phyloP scores from a whole-genome alignment of 2,329 filamentous ascomycete genomes.

The Ascochyta lentis region DNA sequence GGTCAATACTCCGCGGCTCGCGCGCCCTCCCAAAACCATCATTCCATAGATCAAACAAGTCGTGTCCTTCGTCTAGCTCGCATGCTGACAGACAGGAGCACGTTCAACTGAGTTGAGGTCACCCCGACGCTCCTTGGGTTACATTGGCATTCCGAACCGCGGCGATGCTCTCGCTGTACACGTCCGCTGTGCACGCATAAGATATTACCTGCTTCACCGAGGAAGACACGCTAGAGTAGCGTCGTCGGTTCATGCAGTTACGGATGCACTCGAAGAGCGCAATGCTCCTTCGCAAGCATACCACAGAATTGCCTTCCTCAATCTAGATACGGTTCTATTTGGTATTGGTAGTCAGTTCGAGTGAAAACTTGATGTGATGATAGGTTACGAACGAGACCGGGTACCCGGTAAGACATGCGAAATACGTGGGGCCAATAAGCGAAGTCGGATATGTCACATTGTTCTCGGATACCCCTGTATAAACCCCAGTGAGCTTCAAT shows the following conservation, averaged over 20 bases:
- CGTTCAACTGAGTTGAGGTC: not conserved
- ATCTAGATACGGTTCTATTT: not conserved
- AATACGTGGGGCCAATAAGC: too few relatives aligned
- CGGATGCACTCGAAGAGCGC: not conserved
- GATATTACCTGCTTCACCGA: conserved; percentile 3
- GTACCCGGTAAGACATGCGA: too few relatives aligned
- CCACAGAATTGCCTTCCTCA: too few relatives aligned
- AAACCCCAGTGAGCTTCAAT: too few relatives aligned
- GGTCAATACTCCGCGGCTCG: not conserved
- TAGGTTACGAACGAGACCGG: not conserved
- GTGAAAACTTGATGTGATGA: not conserved
- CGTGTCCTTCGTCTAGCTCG: too few relatives aligned
- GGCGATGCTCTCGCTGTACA: conserved; percentile 26
- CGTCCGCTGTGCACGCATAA: conserved; percentile 22
- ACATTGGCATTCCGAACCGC: conserved; percentile 25
- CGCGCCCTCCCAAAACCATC: not conserved
- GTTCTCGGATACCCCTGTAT: too few relatives aligned
- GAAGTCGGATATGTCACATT: too few relatives aligned
- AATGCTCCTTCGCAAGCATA: not conserved
- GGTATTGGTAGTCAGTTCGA: not conserved
- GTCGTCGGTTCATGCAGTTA: not conserved
- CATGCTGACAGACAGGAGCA: conserved; percentile 10
- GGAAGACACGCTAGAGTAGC: not conserved
- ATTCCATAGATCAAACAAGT: too few relatives aligned
- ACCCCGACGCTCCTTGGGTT: conserved; percentile 20